These are phyloP conservation scores for Claviceps africana DNA, from an alignment of 2,329 filamentous ascomycete species.

Conservation along the genomic window DNA sequence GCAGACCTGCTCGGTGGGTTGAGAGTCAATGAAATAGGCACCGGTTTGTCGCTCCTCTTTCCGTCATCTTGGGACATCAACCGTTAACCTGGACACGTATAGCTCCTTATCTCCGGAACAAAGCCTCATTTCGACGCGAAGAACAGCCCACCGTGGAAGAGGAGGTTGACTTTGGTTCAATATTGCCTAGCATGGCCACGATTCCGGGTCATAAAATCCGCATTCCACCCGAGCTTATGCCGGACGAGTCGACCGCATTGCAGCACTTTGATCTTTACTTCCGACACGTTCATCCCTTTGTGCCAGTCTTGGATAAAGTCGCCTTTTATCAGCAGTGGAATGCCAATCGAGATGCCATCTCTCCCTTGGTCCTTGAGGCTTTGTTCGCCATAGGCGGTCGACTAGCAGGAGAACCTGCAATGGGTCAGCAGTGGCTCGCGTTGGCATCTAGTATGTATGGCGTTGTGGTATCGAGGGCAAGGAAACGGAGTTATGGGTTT, in stretches of 20 bases:
- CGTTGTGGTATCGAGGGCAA: too few species aligned
- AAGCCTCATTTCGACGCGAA: slow-evolving; percentile 34
- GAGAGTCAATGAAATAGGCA: slow-evolving; percentile 74
- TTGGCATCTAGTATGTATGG: slow-evolving; percentile 58
- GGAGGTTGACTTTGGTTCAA: slow-evolving; percentile 57
- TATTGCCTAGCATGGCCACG: slow-evolving; percentile 52
- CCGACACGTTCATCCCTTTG: slow-evolving; percentile 77
- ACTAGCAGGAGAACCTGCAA: slow-evolving; percentile 66
- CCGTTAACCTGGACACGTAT: not conserved
- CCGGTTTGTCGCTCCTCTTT: slow-evolving; percentile 42
- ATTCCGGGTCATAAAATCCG: slow-evolving; percentile 65
- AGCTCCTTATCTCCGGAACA: slow-evolving; percentile 76
- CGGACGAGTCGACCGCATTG: slow-evolving; percentile 65
- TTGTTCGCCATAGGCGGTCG: slow-evolving; percentile 82
- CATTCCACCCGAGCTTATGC: slow-evolving; percentile 89
- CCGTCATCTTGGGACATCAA: too few species aligned
- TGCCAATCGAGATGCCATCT: slow-evolving; percentile 67
- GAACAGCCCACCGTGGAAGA: slow-evolving; percentile 55
- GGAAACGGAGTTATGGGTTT: too few species aligned
- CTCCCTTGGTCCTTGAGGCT: slow-evolving; percentile 75
- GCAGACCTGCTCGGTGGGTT: slow-evolving; percentile 73
- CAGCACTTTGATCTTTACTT: slow-evolving; percentile 89
- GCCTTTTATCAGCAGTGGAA: slow-evolving; percentile 86
- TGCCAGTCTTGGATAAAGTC: slow-evolving; percentile 72
- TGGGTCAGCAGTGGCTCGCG: slow-evolving; percentile 86